Conservation (phyloP, 352 stramenopile species). For the Elongisporangium senticosum region DNA sequence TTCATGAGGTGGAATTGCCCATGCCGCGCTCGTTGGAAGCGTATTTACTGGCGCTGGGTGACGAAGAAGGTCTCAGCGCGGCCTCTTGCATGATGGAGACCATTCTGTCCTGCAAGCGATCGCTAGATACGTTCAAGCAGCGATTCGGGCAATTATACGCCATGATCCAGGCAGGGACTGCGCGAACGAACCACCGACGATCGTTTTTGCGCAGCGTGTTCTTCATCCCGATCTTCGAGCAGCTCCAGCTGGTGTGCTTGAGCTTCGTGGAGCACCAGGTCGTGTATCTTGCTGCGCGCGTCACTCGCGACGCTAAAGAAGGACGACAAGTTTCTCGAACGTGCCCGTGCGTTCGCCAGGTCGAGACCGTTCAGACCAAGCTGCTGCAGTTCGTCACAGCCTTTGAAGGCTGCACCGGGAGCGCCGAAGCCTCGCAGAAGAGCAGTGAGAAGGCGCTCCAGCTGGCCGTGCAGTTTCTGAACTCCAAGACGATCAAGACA, state of each 20-base stretch:
- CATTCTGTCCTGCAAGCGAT: constrained; percentile 33
- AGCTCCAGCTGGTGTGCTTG: constrained; percentile 33
- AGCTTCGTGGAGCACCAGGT: constrained; percentile 48
- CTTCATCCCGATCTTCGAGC: constrained; percentile 42
- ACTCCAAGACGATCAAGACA: constrained; percentile 25
- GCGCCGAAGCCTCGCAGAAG: constrained; percentile 31
- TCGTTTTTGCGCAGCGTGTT: constrained; percentile 47
- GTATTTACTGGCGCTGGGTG: constrained; percentile 34
- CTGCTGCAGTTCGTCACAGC: constrained; percentile 60
- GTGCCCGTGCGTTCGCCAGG: constrained; percentile 12
- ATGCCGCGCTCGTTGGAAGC: constrained; percentile 22
- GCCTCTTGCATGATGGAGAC: constrained; percentile 59
- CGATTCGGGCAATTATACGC: constrained; percentile 25
- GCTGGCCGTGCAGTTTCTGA: constrained; percentile 46
- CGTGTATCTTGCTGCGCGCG: constrained; percentile 15
- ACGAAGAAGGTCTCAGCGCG: constrained; percentile 54
- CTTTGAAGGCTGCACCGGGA: constrained; percentile 59
- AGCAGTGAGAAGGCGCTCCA: constrained; percentile 51
- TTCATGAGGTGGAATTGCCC: neutral
- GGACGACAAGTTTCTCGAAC: neutral
- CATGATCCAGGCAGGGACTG: constrained; percentile 30
- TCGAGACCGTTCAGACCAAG: constrained; percentile 55
- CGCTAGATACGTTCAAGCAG: constrained; percentile 21
- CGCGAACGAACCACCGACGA: constrained; percentile 54
- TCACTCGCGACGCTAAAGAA: neutral